These are phyloP conservation scores for Fusarium solani-melongenae DNA, from an alignment of 2,329 filamentous ascomycete genomes.

Conservation along the genomic window DNA sequence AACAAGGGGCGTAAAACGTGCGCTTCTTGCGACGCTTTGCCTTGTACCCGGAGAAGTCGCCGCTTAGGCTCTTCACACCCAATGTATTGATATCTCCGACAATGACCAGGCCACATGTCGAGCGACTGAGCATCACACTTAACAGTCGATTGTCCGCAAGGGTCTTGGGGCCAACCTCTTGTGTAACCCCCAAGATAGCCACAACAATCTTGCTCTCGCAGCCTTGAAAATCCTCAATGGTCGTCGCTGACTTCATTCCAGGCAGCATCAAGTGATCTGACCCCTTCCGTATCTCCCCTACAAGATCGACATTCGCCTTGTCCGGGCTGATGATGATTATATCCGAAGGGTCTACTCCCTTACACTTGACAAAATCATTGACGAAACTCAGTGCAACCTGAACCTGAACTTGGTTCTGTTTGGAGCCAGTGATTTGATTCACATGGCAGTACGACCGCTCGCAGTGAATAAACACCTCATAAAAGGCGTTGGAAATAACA, in stretches of 20 bases:
- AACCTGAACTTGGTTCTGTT: not conserved
- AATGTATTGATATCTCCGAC: slow-evolving; percentile 1
- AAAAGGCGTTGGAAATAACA: not conserved
- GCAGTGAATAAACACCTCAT: not conserved
- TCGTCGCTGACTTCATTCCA: not conserved
- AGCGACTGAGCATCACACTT: not conserved
- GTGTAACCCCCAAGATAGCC: not conserved
- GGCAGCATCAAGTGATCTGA: not conserved
- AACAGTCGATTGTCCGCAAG: not conserved
- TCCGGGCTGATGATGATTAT: not conserved
- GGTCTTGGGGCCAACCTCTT: not conserved
- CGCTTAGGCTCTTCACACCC: not conserved
- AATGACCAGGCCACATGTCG: not conserved
- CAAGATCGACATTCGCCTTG: not conserved
- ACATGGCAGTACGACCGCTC: not conserved
- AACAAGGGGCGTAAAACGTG: not conserved
- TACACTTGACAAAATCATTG: not conserved
- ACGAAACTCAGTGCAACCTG: not conserved
- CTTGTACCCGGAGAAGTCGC: not conserved
- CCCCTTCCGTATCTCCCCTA: not conserved
- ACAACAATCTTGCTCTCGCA: not conserved
- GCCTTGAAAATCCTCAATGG: not conserved
- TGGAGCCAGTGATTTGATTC: not conserved
- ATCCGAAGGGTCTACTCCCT: not conserved
- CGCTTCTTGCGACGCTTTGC: not conserved